These are phyloP conservation scores for Penicillium sp. DNA, from an alignment of 2,329 filamentous ascomycete genomes.

Conservation along the genomic window DNA sequence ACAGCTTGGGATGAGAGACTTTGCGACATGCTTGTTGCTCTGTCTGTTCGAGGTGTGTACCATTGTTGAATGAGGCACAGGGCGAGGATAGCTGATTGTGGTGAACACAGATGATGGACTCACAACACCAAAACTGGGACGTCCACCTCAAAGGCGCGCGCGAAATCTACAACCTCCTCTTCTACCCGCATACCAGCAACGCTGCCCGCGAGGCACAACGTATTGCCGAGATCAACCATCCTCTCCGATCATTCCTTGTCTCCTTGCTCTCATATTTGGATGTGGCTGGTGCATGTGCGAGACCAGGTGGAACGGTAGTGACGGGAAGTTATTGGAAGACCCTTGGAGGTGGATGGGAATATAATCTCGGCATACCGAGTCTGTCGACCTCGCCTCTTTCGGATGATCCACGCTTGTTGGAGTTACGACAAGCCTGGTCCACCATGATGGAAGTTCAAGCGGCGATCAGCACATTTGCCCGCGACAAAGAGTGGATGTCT, in stretches of 20 bases:
- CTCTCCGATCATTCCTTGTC: slow-evolving; percentile 46
- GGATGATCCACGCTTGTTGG: slow-evolving; percentile 33
- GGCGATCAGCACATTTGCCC: slow-evolving; percentile 42
- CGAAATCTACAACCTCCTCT: slow-evolving; percentile 46
- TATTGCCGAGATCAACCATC: slow-evolving; percentile 41
- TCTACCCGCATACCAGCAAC: slow-evolving; percentile 34
- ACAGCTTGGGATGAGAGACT: slow-evolving; percentile 38
- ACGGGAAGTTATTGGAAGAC: slow-evolving; percentile 49
- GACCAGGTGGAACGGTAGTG: slow-evolving; percentile 45
- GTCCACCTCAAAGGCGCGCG: slow-evolving; percentile 49
- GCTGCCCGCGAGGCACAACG: slow-evolving; percentile 37
- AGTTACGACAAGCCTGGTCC: slow-evolving; percentile 41
- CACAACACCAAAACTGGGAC: slow-evolving; percentile 46
- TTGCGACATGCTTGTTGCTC: slow-evolving; percentile 44
- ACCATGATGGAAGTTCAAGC: slow-evolving; percentile 45
- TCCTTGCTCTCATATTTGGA: slow-evolving; percentile 49
- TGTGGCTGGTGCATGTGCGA: slow-evolving; percentile 48
- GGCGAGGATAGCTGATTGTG: background rate
- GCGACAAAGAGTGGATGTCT: slow-evolving; percentile 41
- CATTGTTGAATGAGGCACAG: background rate
- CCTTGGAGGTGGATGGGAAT: slow-evolving; percentile 47
- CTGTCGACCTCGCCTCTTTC: slow-evolving; percentile 30
- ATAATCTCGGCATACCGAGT: slow-evolving; percentile 44
- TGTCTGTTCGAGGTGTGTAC: slow-evolving; percentile 43
- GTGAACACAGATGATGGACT: slow-evolving; percentile 45